Base-by-base conservation (phyloP, 305 asterid species). In the Fraxinus baroniana region DNA sequence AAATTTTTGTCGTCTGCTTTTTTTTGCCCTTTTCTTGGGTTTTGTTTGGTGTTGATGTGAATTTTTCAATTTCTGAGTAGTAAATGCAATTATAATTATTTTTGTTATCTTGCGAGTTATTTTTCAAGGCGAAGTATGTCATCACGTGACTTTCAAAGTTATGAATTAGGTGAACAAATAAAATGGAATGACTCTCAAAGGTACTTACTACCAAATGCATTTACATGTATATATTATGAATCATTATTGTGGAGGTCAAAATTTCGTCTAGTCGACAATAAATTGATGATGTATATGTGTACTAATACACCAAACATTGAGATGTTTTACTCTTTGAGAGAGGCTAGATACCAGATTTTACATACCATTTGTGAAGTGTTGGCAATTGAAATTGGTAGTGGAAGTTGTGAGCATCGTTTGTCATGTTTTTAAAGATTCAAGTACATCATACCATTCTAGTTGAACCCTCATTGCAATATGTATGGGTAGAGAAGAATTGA, bases 151-250 rank as follows among this genome's bases (percentile, higher is more conserved):
- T 46, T 68, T 80, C 30, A 46, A 80, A 66, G 52, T 7, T 37
- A 24, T 60, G 81, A 81, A 86, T 86, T 86, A 86, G 92, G 91
- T 90, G 78, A 88, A 86, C 37, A 74, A 80, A 84, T 72, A 86
- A 71, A 85, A 88, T 76, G 85, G 90, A 81, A 89, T 88, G 92
- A 88, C 76, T 78, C 64, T 2, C 44, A 55, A 18, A 41, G 8
- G 70, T 0, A 10, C 55, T 44, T 26, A 26, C 32, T 30, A 46
- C 5, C 57, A 46, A 46, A 46, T 3, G 17, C 57, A 13, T 46
- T 13, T 44, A 1, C 49, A 2, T 41, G n/a, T 46, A 46, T 13
- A 13, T 12, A 12, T 3, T 46, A 46, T 41, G 15, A 41, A 41
- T 8, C 0, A 4, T 46, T 46, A 46, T 12, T 3, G 6, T 46